Evolutionary conservation across 2,329 filamentous ascomycete genomes (phyloP).

Genomic region (Fusarium coicis): DNA sequence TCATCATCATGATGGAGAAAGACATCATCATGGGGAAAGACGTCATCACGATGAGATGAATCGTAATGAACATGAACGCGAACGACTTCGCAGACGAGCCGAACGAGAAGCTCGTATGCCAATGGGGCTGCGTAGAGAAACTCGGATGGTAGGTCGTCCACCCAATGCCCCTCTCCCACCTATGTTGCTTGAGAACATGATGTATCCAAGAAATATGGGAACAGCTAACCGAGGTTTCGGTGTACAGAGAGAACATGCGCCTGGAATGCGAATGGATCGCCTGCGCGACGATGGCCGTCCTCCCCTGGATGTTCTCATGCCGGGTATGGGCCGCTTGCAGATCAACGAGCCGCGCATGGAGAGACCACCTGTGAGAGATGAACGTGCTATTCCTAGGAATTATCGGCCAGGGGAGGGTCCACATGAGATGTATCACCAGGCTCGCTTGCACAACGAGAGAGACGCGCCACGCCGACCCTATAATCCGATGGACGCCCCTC

Average conservation of each 20-base stretch:
- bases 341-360: neutral
- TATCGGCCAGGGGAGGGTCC: neutral
- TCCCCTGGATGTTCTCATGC: neutral
- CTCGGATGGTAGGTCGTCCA: neutral
- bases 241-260: neutral
- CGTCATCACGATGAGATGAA: neutral
- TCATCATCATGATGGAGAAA: neutral
- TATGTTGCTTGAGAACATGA: neutral
- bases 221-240: neutral
- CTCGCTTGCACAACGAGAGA: neutral
- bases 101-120: neutral
- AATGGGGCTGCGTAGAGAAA: neutral
- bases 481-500: neutral
- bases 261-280: neutral
- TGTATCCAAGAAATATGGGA: neutral
- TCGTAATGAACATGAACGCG: neutral
- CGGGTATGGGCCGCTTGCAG: neutral
- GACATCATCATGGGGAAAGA: neutral
- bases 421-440: neutral
- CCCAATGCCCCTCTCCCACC: neutral
- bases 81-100: neutral
- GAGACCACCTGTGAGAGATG: neutral
- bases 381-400: neutral
- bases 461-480: neutral
- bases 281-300: neutral